Conservation (phyloP, 345 rosid genomes). For the Eucalyptus microcorys region DNA sequence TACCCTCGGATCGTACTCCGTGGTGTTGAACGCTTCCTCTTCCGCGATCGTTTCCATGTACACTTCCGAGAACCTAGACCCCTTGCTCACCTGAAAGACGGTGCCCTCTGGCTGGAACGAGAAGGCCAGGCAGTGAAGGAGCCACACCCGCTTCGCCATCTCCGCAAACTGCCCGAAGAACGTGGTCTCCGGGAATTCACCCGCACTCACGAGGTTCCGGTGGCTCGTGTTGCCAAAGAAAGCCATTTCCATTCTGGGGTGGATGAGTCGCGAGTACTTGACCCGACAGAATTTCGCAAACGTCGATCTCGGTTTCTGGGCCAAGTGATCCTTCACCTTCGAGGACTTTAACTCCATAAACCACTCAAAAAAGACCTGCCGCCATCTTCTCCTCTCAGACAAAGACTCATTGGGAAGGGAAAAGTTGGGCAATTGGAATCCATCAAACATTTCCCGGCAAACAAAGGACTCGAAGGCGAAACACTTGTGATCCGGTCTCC, state of each 20-base stretch:
- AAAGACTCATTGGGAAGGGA: constrained; percentile 13
- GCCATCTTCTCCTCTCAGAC: constrained; percentile 12
- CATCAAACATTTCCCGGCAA: constrained; percentile 67
- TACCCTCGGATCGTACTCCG: constrained; percentile 45
- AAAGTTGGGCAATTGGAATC: constrained; percentile 48
- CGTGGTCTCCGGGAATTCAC: constrained; percentile 43
- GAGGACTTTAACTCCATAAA: constrained; percentile 51
- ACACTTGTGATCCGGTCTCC: constrained; percentile 62
- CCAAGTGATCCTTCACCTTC: constrained; percentile 34
- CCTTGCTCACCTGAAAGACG: constrained; percentile 47
- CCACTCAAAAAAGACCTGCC: constrained; percentile 34
- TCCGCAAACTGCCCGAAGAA: constrained; percentile 47
- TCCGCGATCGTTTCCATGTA: constrained; percentile 71
- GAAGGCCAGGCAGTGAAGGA: constrained; percentile 75
- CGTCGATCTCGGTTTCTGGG: constrained; percentile 44
- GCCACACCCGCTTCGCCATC: constrained; percentile 88
- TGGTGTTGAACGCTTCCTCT: constrained; percentile 12
- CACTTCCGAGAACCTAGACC: constrained; percentile 68
- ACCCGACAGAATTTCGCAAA: constrained; percentile 46
- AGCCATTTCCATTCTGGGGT: constrained; percentile 67
- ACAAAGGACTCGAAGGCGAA: constrained; percentile 68
- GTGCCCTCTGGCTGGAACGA: constrained; percentile 52
- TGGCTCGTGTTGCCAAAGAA: constrained; percentile 49
- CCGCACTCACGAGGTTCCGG: constrained; percentile 30
- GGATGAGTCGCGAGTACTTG: constrained; percentile 65